Evolutionary conservation across 768 basidiomycete species (phyloP).

Genomic region (Pisolithus tinctorius): DNA sequence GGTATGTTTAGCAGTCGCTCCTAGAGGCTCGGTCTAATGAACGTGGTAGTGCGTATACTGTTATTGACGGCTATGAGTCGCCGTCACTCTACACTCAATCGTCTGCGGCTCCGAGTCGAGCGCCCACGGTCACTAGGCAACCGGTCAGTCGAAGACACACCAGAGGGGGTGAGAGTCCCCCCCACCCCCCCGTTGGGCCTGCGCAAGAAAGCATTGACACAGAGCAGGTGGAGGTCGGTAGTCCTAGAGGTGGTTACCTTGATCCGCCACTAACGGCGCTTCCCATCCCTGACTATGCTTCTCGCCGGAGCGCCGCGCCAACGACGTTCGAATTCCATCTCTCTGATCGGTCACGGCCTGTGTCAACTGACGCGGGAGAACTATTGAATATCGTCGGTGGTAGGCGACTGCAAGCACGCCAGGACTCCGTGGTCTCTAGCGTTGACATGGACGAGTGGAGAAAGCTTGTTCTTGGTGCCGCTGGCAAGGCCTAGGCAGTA

Average conservation of each 20-base stretch:
- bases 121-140: neutral
- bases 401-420: slow-evolving; percentile 3
- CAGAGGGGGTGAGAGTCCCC: neutral
- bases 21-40: neutral
- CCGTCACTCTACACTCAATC: slow-evolving; percentile 6
- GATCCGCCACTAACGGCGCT: slow-evolving; percentile 5
- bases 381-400: neutral
- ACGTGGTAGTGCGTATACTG: neutral
- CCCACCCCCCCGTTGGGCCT: slow-evolving; percentile 3
- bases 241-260: neutral
- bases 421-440: slow-evolving; percentile 5
- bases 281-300: slow-evolving; percentile 1
- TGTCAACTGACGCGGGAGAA: slow-evolving; percentile 1
- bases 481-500: slow-evolving; percentile 3
- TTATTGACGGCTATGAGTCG: neutral
- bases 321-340: slow-evolving; percentile 6
- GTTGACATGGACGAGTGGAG: slow-evolving; percentile 11
- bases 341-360: slow-evolving; percentile 1
- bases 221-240: neutral
- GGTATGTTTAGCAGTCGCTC: neutral
- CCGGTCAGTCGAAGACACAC: neutral
- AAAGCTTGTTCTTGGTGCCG: slow-evolving; percentile 10
- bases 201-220: neutral
- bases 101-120: neutral
- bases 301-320: neutral